Evolutionary conservation across 1,139 yeast species (phyloP).

Genomic region (Lodderomyces margitis): DNA sequence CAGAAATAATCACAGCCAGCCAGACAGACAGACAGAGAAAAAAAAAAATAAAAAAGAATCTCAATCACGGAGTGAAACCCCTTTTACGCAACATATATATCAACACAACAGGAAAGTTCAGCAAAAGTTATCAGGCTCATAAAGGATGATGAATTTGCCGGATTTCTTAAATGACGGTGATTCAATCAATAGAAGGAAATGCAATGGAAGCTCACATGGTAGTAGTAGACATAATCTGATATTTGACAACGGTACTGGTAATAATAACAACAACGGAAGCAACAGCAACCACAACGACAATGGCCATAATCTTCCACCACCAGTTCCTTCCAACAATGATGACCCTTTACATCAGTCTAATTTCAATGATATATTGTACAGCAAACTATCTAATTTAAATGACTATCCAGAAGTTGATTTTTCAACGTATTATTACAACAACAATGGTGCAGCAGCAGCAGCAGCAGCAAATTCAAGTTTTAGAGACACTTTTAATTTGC

Average conservation of each 20-base stretch:
- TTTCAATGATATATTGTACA: constrained; percentile 30
- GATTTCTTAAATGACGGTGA: constrained; percentile 27
- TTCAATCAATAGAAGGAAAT: not conserved
- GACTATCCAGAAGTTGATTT: constrained; percentile 7
- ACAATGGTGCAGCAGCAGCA: no score
- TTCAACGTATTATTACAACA: constrained; percentile 8
- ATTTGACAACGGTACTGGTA: constrained; percentile 7
- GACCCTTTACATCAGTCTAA: constrained; percentile 16
- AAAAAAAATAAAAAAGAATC: no score
- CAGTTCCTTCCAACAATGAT: constrained; percentile 8
- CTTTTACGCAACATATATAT: no score
- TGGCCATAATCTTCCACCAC: not conserved
- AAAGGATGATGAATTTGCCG: constrained; percentile 32
- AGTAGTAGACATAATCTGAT: constrained; percentile 6
- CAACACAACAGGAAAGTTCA: no score
- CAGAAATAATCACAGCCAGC: no score
- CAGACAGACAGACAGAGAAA: no score
- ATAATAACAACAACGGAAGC: constrained; percentile 8
- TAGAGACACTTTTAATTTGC: constrained; percentile 43
- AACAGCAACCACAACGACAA: not conserved
- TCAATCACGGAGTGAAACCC: no score
- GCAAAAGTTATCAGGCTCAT: not conserved
- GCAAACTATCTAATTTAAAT: constrained; percentile 25
- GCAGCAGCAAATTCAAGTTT: constrained; percentile 1
- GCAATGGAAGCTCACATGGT: constrained; percentile 4